Percentiles rank a stretch among this genome's conserved stretches.
These are phyloP conservation scores for Gossypium herbaceum DNA, from an alignment of 345 rosid genomes.

Conservation along the genomic window DNA sequence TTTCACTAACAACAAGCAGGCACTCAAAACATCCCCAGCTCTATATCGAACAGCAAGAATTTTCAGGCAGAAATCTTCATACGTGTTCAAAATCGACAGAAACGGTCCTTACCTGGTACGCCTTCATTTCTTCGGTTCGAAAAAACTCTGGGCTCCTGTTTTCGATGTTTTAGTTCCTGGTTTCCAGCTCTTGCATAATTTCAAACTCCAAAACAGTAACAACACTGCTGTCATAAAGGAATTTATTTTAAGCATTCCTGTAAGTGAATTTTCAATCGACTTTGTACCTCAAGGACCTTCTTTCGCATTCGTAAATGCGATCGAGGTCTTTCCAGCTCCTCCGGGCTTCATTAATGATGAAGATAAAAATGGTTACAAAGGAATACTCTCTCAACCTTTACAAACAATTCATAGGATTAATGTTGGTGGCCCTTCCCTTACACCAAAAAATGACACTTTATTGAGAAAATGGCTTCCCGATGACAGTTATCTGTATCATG, in stretches of 20 bases:
- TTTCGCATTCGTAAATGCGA: conserved; percentile 55
- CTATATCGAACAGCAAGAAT: not conserved
- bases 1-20: not conserved
- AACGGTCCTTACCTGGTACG: conserved; percentile 40
- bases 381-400: conserved; percentile 24
- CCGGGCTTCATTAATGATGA: conserved; percentile 22
- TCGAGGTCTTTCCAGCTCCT: conserved; percentile 49
- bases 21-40: not conserved
- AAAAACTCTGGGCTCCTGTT: conserved; percentile 30
- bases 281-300: conserved; percentile 38
- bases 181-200: conserved; percentile 25
- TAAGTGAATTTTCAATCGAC: conserved; percentile 19
- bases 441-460: conserved; percentile 29
- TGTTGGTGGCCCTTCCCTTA: conserved; percentile 39
- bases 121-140: conserved; percentile 33
- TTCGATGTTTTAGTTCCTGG: conserved; percentile 37
- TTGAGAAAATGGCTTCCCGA: conserved; percentile 47
- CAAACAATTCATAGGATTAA: conserved; percentile 36
- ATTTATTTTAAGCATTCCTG: conserved; percentile 31
- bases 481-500: conserved; percentile 19
- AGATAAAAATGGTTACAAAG: not conserved
- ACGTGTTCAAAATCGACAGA: conserved; percentile 25
- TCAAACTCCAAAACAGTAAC: conserved; percentile 15
- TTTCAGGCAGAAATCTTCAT: conserved; percentile 32
- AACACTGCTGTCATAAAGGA: conserved; percentile 31